phyloP scores from a whole-genome alignment of 306 rosid genomes.

The Cucurbita ficifolia region DNA sequence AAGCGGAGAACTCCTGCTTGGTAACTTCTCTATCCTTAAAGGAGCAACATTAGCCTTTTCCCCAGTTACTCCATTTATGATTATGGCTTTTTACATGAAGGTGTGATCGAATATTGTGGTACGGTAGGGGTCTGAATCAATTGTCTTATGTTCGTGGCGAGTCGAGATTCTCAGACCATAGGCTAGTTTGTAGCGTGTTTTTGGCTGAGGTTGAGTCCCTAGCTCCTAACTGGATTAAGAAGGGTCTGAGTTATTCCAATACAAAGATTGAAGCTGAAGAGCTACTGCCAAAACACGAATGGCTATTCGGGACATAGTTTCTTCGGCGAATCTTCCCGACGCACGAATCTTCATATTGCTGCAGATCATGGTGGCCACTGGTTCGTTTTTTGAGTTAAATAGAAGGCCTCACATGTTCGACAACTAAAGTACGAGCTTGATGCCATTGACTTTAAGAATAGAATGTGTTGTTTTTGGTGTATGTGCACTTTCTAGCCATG shows the following conservation, averaged over 20 bases:
- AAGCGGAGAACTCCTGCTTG: conserved; percentile 15
- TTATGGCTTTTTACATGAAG: conserved; percentile 21
- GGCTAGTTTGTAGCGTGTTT: conserved; percentile 78
- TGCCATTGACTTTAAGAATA: conserved; percentile 15
- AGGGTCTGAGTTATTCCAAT: conserved; percentile 62
- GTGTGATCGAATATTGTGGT: conserved; percentile 95
- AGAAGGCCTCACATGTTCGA: not conserved
- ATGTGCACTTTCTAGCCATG: conserved; percentile 14
- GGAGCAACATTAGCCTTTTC: not conserved
- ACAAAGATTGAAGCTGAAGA: conserved; percentile 86
- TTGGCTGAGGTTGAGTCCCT: conserved; percentile 69
- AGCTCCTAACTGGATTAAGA: conserved; percentile 44
- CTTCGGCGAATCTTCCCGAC: conserved; percentile 20
- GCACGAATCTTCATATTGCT: not conserved
- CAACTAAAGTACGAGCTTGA: not conserved
- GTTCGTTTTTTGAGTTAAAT: conserved; percentile 4
- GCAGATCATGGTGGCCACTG: conserved; percentile 1
- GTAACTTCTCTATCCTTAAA: not conserved
- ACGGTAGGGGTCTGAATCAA: conserved; percentile 75
- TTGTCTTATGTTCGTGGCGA: conserved; percentile 90
- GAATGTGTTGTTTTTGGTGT: conserved; percentile 9
- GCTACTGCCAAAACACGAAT: conserved; percentile 43
- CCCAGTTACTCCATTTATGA: not conserved
- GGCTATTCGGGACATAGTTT: conserved; percentile 33
- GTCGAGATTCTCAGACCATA: conserved; percentile 89